phyloP scores from a whole-genome alignment of 208 protist genomes.

The Crithidia acanthocephali region DNA sequence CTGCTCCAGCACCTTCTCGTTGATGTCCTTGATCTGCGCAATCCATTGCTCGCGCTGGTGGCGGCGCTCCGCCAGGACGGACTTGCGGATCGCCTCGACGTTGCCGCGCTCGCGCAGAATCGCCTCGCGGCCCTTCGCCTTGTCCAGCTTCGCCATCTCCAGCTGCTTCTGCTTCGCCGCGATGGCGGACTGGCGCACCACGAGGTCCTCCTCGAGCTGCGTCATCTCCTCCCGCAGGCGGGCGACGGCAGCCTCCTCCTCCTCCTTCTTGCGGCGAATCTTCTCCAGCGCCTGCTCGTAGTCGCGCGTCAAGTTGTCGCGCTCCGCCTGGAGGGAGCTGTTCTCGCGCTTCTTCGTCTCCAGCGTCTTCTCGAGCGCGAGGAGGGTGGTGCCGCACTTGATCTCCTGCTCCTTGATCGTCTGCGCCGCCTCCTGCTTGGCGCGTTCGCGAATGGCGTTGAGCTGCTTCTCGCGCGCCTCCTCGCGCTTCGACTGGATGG shows the following conservation, averaged over 20 bases:
- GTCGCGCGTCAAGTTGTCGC: conserved; percentile 73
- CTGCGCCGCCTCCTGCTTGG: conserved; percentile 71
- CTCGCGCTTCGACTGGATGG: conserved; percentile 81
- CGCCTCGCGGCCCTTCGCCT: conserved; percentile 82
- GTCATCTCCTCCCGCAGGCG: conserved; percentile 80
- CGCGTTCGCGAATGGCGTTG: conserved; percentile 59
- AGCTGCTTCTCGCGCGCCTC: conserved; percentile 83
- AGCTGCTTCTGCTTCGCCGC: conserved; percentile 84
- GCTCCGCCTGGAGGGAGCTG: conserved; percentile 66
- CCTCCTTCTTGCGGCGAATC: conserved; percentile 89
- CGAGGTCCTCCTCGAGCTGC: conserved; percentile 85
- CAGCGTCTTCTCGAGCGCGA: conserved; percentile 79
- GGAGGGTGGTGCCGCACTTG: conserved; percentile 74
- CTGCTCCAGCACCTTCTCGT: conserved; percentile 84
- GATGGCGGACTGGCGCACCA: conserved; percentile 71
- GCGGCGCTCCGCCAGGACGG: conserved; percentile 69
- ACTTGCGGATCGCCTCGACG: conserved; percentile 76
- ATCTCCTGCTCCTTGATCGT: conserved; percentile 86
- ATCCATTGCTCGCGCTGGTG: conserved; percentile 91
- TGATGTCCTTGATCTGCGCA: conserved; percentile 89
- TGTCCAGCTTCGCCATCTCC: conserved; percentile 87
- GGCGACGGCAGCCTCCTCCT: conserved; percentile 74
- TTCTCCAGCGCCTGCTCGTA: conserved; percentile 90
- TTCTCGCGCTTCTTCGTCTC: conserved; percentile 87
- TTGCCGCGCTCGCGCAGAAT: conserved; percentile 76